Evolutionary conservation across 495 filamentous ascomycete species (phyloP), one percentile per base, ranked within the genome.

Genomic region (Talaromyces borbonicus): DNA sequence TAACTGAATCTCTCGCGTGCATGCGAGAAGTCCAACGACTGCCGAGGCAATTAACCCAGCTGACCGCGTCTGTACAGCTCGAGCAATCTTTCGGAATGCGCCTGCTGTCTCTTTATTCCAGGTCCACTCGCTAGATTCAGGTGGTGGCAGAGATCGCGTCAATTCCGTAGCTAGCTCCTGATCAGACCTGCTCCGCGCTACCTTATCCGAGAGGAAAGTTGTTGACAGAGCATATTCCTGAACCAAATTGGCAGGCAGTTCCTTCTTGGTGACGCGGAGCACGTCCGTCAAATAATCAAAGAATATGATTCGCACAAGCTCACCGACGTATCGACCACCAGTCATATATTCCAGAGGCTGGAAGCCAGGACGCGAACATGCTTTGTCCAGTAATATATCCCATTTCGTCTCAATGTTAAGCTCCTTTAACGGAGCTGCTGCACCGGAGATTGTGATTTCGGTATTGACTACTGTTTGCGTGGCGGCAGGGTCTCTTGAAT

Each of bases 291-390:
- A 64, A 47, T 83, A 81, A 50, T 88, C 84, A 24, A 81, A 62
- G 32, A 84, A 71, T 16, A 87, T 78, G 5, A 90, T 56, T 8
- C 87, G 75, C 20, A 79, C 80, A n/a, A 93, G 70, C 66, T 90
- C 87, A 36, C 87, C 87, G 12, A 93, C 72, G 56, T 93, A 93
- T 14, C 85, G 73, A 0, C 87, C 87, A 14, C 83, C 76, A 1
- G 85, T 88, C 84, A 93, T 87, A 58, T 90, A 89, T 61, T 93
- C 87, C 45, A 90, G 80, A 1, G 87, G 87, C 55, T 90, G 85
- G 54, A 90, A 90, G 0, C 85, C 87, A 0, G 86, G 85, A 1
- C 73, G 73, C 54, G 85, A 78, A 55, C 80, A 79, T 8, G 75
- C 74, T 7, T 51, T 52, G 49, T 89, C 84, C 11, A 93, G 68